Percentiles rank a stretch among this genome's conserved stretches.
Evolutionary conservation across 1,139 yeast species (phyloP).

Genomic region (Saccharomyces hybrid): DNA sequence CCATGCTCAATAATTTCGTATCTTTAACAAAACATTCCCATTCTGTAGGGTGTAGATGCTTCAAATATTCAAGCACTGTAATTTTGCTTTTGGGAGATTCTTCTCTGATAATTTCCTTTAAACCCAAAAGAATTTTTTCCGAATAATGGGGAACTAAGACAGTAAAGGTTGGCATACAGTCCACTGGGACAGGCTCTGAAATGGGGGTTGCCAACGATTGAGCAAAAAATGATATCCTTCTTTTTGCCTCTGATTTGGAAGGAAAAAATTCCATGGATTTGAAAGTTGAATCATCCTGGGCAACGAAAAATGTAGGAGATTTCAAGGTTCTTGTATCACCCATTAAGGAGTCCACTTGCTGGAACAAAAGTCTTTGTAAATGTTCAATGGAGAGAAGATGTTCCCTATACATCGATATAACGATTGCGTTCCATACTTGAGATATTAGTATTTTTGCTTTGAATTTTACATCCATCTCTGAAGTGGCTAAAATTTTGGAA

Average conservation of each 20-base stretch:
- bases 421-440: constrained; percentile 74
- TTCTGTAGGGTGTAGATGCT: constrained; percentile 59
- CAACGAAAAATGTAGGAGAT: constrained; percentile 63
- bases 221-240: constrained; percentile 81
- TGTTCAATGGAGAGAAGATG: constrained; percentile 71
- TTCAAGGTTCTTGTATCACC: constrained; percentile 37
- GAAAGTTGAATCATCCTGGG: constrained; percentile 66
- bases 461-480: constrained; percentile 42
- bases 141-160: constrained; percentile 81
- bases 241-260: constrained; percentile 71
- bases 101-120: constrained; percentile 63
- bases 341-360: constrained; percentile 38
- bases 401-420: constrained; percentile 69
- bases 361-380: constrained; percentile 53
- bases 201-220: constrained; percentile 76
- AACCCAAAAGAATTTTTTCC: constrained; percentile 60
- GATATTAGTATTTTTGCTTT: constrained; percentile 49
- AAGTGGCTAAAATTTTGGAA: constrained; percentile 52
- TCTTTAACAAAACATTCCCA: constrained; percentile 74
- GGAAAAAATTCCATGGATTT: constrained; percentile 52
- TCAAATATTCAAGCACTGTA: constrained; percentile 69
- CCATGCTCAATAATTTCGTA: constrained; percentile 38
- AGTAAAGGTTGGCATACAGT: constrained; percentile 75
- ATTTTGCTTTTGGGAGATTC: constrained; percentile 51
- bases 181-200: constrained; percentile 63